Evolutionary conservation across 768 basidiomycete species (phyloP).

Genomic region (Vishniacozyma victoriae): DNA sequence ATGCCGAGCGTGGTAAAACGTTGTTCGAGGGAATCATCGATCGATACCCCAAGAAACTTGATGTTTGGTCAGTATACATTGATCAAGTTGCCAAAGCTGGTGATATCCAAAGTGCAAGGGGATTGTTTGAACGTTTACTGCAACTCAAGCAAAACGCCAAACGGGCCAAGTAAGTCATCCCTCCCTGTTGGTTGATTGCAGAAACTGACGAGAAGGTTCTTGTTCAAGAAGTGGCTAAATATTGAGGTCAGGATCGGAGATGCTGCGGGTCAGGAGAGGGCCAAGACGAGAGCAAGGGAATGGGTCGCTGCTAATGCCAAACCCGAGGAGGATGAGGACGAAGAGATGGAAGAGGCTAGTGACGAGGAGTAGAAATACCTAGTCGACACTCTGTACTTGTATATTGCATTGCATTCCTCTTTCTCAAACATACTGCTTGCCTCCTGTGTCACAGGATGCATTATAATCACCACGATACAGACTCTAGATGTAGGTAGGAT

Average conservation of each 20-base stretch:
- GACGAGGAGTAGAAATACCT: conserved; percentile 4
- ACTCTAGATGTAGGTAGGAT: too few relatives aligned
- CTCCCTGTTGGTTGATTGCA: not conserved
- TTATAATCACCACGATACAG: too few relatives aligned
- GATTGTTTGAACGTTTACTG: conserved; percentile 79
- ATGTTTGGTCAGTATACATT: conserved; percentile 92
- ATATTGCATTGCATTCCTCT: too few relatives aligned
- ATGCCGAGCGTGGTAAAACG: conserved; percentile 89
- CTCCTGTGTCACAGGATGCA: too few relatives aligned
- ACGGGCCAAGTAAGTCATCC: conserved; percentile 78
- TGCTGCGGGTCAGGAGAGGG: conserved; percentile 67
- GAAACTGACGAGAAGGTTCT: conserved; percentile 55
- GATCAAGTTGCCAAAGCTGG: conserved; percentile 84
- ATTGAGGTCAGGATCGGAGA: conserved; percentile 82
- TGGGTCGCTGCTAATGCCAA: conserved; percentile 54
- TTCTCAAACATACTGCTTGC: too few relatives aligned
- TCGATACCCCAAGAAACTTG: conserved; percentile 89
- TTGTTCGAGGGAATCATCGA: conserved; percentile 95
- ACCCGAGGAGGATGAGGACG: conserved; percentile 17
- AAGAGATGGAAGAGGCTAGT: conserved; percentile 7
- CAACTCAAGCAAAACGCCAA: conserved; percentile 82
- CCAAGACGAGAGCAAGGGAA: conserved; percentile 84
- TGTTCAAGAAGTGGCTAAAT: conserved; percentile 97
- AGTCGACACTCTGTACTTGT: not conserved
- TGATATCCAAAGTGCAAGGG: conserved; percentile 66